A percentile compares a stretch with the other conserved stretches of the same genome.
phyloP scores from a whole-genome alignment of 148 eudicot genomes.

The Nepenthes gracilis region DNA sequence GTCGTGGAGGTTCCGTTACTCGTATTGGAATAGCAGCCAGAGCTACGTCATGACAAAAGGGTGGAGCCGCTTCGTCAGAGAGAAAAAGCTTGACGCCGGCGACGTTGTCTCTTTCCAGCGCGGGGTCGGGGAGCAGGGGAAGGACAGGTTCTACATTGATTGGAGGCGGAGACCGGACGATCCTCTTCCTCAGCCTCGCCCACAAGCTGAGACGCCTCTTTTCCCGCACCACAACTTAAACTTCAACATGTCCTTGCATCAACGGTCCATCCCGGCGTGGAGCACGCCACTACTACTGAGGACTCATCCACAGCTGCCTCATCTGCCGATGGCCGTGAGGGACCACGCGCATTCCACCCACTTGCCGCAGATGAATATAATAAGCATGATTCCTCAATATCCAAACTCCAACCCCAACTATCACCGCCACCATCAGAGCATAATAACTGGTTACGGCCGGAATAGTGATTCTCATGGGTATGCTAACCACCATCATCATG shows the following conservation, averaged over 20 bases:
- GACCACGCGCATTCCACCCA: background rate
- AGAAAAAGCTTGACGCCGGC: constrained; percentile 71
- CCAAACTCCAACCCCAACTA: background rate
- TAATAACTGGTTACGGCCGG: too few relatives aligned
- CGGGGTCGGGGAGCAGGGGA: constrained; percentile 29
- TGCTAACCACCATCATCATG: too few relatives aligned
- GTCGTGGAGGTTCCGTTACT: constrained; percentile 62
- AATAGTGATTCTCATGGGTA: background rate
- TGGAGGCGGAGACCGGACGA: constrained; percentile 66
- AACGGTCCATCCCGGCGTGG: too few relatives aligned
- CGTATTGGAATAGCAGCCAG: constrained; percentile 94
- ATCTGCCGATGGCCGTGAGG: too few relatives aligned
- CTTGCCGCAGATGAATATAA: constrained; percentile 8
- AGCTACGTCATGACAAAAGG: constrained; percentile 94
- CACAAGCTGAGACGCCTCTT: background rate
- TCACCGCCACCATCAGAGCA: too few relatives aligned
- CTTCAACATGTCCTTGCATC: too few relatives aligned
- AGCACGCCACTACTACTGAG: too few relatives aligned
- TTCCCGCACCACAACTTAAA: background rate
- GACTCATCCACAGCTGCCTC: too few relatives aligned
- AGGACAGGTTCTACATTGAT: constrained; percentile 56
- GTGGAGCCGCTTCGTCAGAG: constrained; percentile 91
- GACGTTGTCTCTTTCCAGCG: constrained; percentile 68
- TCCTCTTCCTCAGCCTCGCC: constrained; percentile 1
- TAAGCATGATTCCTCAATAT: constrained; percentile 8